phyloP scores from a whole-genome alignment of 1,284 basidiomycete genomes.

The Cryptococcus jaspeensis region DNA sequence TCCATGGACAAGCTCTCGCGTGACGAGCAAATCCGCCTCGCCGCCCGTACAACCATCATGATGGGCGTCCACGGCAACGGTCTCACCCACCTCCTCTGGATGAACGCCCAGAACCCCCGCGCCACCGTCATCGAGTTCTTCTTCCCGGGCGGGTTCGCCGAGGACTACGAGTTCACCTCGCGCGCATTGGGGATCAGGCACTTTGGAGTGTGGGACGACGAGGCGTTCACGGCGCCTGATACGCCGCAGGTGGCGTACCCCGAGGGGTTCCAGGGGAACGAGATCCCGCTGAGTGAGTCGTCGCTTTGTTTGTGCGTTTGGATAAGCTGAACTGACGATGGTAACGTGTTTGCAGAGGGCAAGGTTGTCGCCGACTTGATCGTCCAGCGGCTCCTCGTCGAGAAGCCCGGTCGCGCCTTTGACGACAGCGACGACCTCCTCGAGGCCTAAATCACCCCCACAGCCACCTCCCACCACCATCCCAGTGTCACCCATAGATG shows the following conservation, averaged over 20 bases:
- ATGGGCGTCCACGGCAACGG: constrained; percentile 77
- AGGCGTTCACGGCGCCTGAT: constrained; percentile 60
- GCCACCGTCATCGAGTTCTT: constrained; percentile 69
- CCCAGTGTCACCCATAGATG: too few species aligned
- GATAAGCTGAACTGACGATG: background rate
- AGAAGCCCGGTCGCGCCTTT: constrained; percentile 12
- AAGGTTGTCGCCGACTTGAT: constrained; percentile 48
- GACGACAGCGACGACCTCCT: background rate
- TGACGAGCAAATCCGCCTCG: constrained; percentile 71
- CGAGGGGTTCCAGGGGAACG: constrained; percentile 53
- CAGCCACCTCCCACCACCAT: too few species aligned
- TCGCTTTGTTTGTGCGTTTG: background rate
- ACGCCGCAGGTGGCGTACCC: constrained; percentile 53
- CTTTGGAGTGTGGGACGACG: constrained; percentile 73
- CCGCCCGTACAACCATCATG: constrained; percentile 75
- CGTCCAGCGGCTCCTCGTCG: constrained; percentile 45
- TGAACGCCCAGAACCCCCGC: constrained; percentile 57
- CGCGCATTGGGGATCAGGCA: constrained; percentile 70
- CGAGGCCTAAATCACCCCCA: background rate
- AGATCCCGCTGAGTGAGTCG: constrained; percentile 56
- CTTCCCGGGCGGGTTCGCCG: constrained; percentile 68
- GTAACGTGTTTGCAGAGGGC: constrained; percentile 43
- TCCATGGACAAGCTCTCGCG: constrained; percentile 75
- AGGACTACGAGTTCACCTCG: constrained; percentile 68
- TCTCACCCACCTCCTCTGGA: constrained; percentile 71